Evolutionary conservation across 129 eudicot genomes (phyloP).

Genomic region (Ambrosia artemisiifolia): DNA sequence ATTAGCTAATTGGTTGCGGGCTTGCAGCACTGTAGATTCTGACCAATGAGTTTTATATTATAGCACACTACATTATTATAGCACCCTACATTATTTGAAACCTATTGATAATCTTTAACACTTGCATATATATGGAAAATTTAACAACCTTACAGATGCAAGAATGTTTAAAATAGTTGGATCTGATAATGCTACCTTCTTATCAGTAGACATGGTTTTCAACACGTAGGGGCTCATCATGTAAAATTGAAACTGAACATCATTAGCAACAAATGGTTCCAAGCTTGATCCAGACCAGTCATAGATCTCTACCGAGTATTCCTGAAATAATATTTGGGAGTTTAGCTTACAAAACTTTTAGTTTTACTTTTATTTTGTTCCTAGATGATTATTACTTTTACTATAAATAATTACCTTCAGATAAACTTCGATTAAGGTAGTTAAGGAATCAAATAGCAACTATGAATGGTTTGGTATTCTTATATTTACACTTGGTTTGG

Average conservation of each 20-base stretch:
- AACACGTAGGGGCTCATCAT: constrained; percentile 99
- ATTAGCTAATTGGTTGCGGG: too few relatives aligned
- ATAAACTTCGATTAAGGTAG: too few relatives aligned
- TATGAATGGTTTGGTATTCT: too few relatives aligned
- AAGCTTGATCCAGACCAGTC: constrained; percentile 93
- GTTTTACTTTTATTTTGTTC: background rate
- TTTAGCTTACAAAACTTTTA: background rate
- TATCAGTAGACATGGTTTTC: constrained; percentile 64
- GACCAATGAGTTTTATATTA: too few relatives aligned
- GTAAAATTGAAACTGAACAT: constrained; percentile 91
- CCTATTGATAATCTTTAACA: too few relatives aligned
- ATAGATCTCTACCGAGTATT: constrained; percentile 76
- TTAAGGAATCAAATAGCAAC: too few relatives aligned
- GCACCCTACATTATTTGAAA: too few relatives aligned
- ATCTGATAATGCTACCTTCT: constrained; percentile 48
- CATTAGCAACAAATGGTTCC: constrained; percentile 85
- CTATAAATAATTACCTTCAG: too few relatives aligned
- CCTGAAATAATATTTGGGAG: constrained; percentile 36
- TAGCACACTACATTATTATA: too few relatives aligned
- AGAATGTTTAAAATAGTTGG: background rate
- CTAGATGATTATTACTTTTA: too few relatives aligned
- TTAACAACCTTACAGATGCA: background rate
- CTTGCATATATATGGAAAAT: constrained; percentile 28
- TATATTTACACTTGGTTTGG: too few relatives aligned
- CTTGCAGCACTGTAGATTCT: too few relatives aligned